Evolutionary conservation across 805 yeast genomes (phyloP).

Genomic region (Wickerhamomyces bisporus): DNA sequence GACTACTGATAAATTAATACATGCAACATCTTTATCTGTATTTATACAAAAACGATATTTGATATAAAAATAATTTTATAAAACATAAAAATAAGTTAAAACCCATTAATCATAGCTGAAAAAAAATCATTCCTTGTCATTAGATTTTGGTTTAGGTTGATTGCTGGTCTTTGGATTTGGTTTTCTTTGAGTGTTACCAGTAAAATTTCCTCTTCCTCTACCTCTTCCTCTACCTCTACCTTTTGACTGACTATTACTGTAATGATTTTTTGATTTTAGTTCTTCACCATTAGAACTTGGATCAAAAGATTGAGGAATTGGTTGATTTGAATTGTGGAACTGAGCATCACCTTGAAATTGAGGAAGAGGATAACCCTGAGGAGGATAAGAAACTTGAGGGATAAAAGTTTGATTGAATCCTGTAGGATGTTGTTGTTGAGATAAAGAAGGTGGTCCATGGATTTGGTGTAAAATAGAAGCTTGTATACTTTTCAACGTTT

Average conservation of each 20-base stretch:
- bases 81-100: not conserved
- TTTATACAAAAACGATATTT: no score
- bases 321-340: no score
- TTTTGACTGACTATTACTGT: slow-evolving; percentile 5
- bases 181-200: not conserved
- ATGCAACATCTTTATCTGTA: not conserved
- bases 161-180: not conserved
- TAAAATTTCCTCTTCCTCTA: slow-evolving; percentile 13
- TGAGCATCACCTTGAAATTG: slow-evolving; percentile 1
- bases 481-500: slow-evolving; percentile 11
- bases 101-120: not conserved
- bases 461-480: slow-evolving; percentile 28
- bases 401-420: slow-evolving; percentile 5
- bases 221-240: slow-evolving; percentile 23
- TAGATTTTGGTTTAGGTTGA: not conserved
- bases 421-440: slow-evolving; percentile 8
- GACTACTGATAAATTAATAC: slow-evolving; percentile 31
- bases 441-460: slow-evolving; percentile 10
- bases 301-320: not conserved
- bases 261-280: not conserved
- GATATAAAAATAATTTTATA: not conserved
- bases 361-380: not conserved
- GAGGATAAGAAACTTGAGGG: not conserved
- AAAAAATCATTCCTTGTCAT: not conserved
- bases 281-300: not conserved